Evolutionary conservation across 2,329 filamentous ascomycete genomes (phyloP).

Genomic region (Ophiostoma angusticollis): DNA sequence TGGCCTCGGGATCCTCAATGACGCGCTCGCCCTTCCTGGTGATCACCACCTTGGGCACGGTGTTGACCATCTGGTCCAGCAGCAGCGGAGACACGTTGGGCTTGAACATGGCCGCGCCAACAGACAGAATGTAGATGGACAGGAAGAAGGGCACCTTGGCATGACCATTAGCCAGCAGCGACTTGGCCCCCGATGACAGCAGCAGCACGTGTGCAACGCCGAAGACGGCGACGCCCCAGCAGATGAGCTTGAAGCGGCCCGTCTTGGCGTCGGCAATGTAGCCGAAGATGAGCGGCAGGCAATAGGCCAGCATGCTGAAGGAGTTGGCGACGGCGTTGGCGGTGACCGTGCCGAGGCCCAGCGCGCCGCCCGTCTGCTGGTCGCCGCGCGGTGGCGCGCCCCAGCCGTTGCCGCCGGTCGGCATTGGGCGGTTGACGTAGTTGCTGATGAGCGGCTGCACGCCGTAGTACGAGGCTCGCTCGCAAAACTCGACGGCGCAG

Average conservation of each 20-base stretch:
- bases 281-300: constrained; percentile 40
- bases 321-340: constrained; percentile 40
- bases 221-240: constrained; percentile 53
- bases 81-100: constrained; percentile 63
- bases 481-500: constrained; percentile 60
- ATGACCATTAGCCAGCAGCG: constrained; percentile 29
- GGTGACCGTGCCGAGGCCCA: constrained; percentile 43
- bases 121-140: constrained; percentile 38
- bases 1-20: constrained; percentile 57
- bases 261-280: constrained; percentile 54
- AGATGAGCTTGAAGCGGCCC: constrained; percentile 61
- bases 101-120: constrained; percentile 73
- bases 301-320: constrained; percentile 45
- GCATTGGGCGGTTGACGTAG: constrained; percentile 46
- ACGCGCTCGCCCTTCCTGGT: constrained; percentile 47
- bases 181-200: constrained; percentile 41
- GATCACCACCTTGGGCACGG: constrained; percentile 42
- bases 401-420: constrained; percentile 36
- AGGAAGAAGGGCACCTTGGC: constrained; percentile 46
- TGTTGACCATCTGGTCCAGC: constrained; percentile 55
- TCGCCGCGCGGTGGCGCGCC: constrained; percentile 28
- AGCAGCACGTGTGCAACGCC: constrained; percentile 58
- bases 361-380: constrained; percentile 41
- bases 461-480: constrained; percentile 69
- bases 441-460: constrained; percentile 56